Conservation (phyloP, 345 rosid genomes). For the Eucalyptus fibrosa region DNA sequence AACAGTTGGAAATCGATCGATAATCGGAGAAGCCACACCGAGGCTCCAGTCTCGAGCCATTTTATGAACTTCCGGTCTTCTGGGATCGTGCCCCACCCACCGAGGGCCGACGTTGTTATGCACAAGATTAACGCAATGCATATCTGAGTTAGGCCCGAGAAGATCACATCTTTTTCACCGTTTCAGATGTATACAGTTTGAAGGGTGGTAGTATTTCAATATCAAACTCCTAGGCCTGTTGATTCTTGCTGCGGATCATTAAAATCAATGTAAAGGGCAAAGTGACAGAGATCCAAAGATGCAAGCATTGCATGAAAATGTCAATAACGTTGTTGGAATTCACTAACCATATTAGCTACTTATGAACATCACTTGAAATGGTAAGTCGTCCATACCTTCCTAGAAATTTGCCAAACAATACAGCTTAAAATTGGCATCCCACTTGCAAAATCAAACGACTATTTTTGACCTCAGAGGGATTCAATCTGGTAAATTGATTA, state of each 20-base stretch:
- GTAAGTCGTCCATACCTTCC: background rate
- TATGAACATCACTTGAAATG: background rate
- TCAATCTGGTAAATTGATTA: too few relatives aligned
- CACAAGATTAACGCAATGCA: background rate
- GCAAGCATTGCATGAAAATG: background rate
- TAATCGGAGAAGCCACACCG: background rate
- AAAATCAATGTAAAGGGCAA: background rate
- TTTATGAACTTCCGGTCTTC: background rate
- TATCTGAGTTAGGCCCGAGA: background rate
- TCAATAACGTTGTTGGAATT: too few relatives aligned
- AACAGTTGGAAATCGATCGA: background rate
- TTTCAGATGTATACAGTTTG: background rate
- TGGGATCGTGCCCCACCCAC: background rate
- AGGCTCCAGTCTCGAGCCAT: background rate
- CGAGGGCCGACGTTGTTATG: background rate
- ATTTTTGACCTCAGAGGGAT: accelerated
- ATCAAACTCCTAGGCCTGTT: background rate
- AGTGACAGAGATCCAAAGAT: background rate
- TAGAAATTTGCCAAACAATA: too few relatives aligned
- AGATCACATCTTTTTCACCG: background rate
- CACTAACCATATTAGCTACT: too few relatives aligned
- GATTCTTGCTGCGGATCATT: background rate
- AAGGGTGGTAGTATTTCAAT: background rate
- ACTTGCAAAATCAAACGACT: too few relatives aligned
- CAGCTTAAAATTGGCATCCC: too few relatives aligned